A percentile compares a stretch with the other conserved stretches of the same genome.
phyloP scores from a whole-genome alignment of 78 protist genomes.

The Emiliania huxleyi region DNA sequence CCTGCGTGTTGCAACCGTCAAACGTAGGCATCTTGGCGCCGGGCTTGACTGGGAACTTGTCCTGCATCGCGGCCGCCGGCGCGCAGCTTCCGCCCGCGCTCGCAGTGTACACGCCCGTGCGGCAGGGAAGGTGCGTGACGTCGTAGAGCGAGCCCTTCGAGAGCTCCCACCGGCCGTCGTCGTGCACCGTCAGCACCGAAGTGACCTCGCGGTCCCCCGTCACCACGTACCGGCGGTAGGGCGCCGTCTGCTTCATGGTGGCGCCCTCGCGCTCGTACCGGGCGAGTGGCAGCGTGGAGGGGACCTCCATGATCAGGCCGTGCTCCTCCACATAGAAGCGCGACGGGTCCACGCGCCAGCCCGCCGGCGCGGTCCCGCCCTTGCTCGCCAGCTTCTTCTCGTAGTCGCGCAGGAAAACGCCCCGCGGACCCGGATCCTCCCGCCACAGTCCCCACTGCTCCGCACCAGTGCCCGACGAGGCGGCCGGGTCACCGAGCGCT shows the following conservation, averaged over 20 bases:
- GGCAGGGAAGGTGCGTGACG: slow-evolving; percentile 35
- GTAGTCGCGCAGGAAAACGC: background rate
- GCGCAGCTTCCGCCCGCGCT: background rate
- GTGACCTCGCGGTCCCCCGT: slow-evolving; percentile 32
- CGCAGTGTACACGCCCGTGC: background rate
- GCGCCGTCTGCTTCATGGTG: no score
- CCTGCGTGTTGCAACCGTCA: background rate
- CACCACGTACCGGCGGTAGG: background rate
- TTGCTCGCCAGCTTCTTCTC: background rate
- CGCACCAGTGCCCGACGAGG: slow-evolving; percentile 1
- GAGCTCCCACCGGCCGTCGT: slow-evolving; percentile 11
- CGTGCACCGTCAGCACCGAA: background rate
- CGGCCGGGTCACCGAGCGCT: slow-evolving; percentile 22
- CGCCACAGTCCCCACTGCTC: slow-evolving; percentile 29
- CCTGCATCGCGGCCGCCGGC: background rate
- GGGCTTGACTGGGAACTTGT: slow-evolving; percentile 23
- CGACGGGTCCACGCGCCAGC: background rate
- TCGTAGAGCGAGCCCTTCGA: background rate
- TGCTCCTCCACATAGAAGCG: slow-evolving; percentile 26
- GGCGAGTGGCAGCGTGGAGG: background rate
- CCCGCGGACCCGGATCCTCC: slow-evolving; percentile 35
- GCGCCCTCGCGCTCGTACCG: background rate
- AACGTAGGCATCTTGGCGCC: slow-evolving; percentile 25
- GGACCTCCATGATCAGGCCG: slow-evolving; percentile 33
- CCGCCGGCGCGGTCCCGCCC: slow-evolving; percentile 10